Percentiles rank a stretch among this genome's conserved stretches.
These are phyloP conservation scores for Penicillium sp. DNA, from an alignment of 2,329 filamentous ascomycete genomes.

Conservation along the genomic window DNA sequence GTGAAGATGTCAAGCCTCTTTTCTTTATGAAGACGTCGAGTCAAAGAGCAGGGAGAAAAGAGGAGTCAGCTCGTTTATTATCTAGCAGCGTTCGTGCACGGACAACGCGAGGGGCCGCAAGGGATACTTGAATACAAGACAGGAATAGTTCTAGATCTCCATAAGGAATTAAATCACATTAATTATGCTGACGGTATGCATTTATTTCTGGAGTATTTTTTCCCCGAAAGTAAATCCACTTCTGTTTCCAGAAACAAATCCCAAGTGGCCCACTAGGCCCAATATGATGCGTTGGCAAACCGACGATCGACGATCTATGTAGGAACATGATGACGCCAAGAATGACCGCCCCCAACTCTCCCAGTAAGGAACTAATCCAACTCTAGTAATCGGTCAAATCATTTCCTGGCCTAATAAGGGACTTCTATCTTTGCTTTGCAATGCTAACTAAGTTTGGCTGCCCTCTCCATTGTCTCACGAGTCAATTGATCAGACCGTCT, in stretches of 20 bases:
- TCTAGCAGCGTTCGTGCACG: slow-evolving; percentile 7
- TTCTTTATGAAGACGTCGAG: background rate
- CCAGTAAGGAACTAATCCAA: background rate
- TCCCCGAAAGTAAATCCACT: background rate
- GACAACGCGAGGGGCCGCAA: slow-evolving; percentile 20
- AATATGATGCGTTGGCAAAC: slow-evolving; percentile 1
- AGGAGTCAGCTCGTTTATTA: slow-evolving; percentile 2
- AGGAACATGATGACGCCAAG: background rate
- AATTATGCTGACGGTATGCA: background rate
- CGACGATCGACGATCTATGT: background rate
- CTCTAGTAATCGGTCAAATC: background rate
- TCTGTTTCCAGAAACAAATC: background rate
- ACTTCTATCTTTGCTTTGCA: background rate
- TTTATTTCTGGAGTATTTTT: background rate
- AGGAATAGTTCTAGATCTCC: background rate
- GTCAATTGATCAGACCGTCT: slow-evolving; percentile 55
- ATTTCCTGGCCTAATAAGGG: background rate
- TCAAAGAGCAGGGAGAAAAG: background rate
- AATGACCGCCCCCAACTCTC: background rate
- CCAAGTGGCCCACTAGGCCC: background rate
- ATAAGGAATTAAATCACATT: background rate
- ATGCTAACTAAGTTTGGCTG: slow-evolving; percentile 47
- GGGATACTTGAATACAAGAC: slow-evolving; percentile 3
- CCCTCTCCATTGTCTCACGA: slow-evolving; percentile 51
- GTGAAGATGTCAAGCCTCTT: slow-evolving; percentile 5